Percentiles rank a stretch among this genome's conserved stretches.
Conservation (phyloP, 306 rosid genomes). For the Vicia faba region DNA sequence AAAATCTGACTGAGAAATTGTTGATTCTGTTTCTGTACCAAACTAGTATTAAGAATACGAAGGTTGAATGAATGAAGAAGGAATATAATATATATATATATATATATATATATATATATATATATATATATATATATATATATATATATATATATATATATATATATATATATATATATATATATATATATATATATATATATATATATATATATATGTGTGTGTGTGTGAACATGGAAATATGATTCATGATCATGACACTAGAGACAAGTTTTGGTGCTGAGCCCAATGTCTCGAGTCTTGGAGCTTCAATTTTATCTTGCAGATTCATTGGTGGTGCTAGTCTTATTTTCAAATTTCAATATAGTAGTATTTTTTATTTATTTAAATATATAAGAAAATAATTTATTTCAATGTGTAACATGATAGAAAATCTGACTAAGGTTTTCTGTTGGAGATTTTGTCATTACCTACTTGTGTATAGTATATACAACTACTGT, state of each 20-base stretch:
- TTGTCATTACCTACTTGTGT: no score
- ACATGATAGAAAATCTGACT: not conserved
- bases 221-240: conserved; percentile 20
- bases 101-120: not conserved
- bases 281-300: conserved; percentile 9
- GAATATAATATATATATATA: conserved; percentile 17
- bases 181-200: no score
- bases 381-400: not conserved
- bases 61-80: conserved; percentile 5
- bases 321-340: not conserved
- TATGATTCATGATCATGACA: not conserved
- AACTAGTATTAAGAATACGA: not conserved
- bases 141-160: no score
- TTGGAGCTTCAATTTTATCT: not conserved
- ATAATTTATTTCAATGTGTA: not conserved
- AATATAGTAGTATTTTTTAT: not conserved
- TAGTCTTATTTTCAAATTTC: conserved; percentile 2
- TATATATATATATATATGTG: no score
- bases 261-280: not conserved
- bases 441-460: no score
- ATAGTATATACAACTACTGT: no score
- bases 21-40: conserved; percentile 2
- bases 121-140: no score
- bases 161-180: no score
- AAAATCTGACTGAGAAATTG: conserved; percentile 29